Evolutionary conservation across 2,329 filamentous ascomycete genomes (phyloP), one percentile per base, ranked within the genome.

Genomic region (Saccharata proteae): DNA sequence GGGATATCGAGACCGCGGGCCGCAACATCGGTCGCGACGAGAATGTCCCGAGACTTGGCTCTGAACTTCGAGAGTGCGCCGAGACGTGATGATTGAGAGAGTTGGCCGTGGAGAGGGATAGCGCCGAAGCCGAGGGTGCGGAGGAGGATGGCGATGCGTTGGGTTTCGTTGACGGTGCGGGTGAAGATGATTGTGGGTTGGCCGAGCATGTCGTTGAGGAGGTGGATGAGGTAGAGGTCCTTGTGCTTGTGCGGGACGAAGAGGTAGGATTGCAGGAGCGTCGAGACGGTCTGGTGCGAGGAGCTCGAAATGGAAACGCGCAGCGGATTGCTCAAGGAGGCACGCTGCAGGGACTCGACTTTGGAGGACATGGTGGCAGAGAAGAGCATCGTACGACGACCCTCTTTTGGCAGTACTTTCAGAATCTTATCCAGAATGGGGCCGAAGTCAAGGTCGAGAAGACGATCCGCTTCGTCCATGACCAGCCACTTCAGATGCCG

Each of bases 291-390:
- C 57, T 93, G 84, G 57, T 93, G 90, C 51, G 84, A 86, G 55
- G 71, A 83, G 35, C 71, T 72, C 38, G 76, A 84, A 48, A 94
- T 78, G 50, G 77, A 82, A 36, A 96, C 79, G 17, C 81, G 72
- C 5, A 92, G 65, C 0, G 88, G 88, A 45, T 93, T 85, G 26
- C 75, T 76, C 33, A 98, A 66, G 38, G 81, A 86, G 13, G 90
- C 90, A 31, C 90, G 75, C 53, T 96, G 90, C 27, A 98, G 64
- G 31, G 77, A 84, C 57, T 96, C 90, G 36, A 98, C 80, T 54
- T 94, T 93, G 38, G 77, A 85, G 45, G 77, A 85, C 70, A 96
- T 88, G 9, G 90, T 98, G 2, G 90, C 88, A 4, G 80, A 90
- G 65, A 93, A 96, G 24, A 98, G 77, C 49, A 79, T 90, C 1